Evolutionary conservation across 177 flowering plant genomes (phyloP).

Genomic region (Vitis hybrid): DNA sequence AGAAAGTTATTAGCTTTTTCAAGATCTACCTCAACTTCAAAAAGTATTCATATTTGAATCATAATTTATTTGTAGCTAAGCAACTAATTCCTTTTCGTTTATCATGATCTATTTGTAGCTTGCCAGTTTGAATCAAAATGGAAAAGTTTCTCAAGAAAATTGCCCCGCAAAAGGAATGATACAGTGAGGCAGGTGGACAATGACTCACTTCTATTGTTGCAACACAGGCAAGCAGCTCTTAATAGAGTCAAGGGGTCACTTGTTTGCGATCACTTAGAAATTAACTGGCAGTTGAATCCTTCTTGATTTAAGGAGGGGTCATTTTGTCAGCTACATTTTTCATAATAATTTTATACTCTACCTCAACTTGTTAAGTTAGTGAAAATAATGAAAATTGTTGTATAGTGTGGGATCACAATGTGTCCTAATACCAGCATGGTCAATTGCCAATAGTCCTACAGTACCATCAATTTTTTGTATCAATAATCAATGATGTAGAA

Average conservation of each 20-base stretch:
- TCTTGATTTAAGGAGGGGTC: conserved; percentile 13
- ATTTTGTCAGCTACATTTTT: too few relatives aligned
- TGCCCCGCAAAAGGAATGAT: conserved; percentile 38
- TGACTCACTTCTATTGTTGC: conserved; percentile 30
- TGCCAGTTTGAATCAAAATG: conserved; percentile 58
- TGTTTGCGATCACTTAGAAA: conserved; percentile 34
- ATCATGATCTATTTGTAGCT: conserved; percentile 28
- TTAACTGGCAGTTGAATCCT: conserved; percentile 45
- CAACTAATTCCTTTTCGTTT: neutral
- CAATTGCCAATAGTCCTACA: too few relatives aligned
- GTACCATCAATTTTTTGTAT: too few relatives aligned
- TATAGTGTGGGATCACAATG: too few relatives aligned
- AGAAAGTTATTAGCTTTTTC: too few relatives aligned
- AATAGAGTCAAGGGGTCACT: conserved; percentile 29
- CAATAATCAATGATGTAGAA: too few relatives aligned
- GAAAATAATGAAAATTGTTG: too few relatives aligned
- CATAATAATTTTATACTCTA: too few relatives aligned
- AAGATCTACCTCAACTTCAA: too few relatives aligned
- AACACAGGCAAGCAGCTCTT: conserved; percentile 56
- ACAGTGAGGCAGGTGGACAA: conserved; percentile 17
- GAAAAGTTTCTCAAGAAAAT: conserved; percentile 49
- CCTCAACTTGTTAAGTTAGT: too few relatives aligned
- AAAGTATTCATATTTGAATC: too few relatives aligned
- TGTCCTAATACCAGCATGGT: too few relatives aligned
- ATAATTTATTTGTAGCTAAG: neutral